phyloP scores from a whole-genome alignment of 345 rosid genomes.

The Syzygium grande region DNA sequence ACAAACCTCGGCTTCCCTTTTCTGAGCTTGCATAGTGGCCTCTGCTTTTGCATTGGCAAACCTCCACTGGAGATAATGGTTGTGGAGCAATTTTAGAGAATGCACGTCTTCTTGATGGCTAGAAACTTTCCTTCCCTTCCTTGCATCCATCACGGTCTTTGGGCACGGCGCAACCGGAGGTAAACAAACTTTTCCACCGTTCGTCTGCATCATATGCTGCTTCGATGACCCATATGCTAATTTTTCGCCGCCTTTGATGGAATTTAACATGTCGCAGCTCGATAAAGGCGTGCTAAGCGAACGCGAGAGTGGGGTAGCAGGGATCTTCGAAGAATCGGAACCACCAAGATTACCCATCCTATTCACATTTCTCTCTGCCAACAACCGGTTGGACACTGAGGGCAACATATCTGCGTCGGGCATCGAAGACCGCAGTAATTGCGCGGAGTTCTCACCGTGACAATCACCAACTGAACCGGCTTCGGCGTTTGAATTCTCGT shows the following conservation, averaged over 20 bases:
- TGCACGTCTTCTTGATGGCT: slow-evolving; percentile 56
- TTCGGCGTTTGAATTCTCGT: neutral
- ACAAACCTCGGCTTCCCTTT: slow-evolving; percentile 62
- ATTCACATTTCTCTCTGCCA: slow-evolving; percentile 21
- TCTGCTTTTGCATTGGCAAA: slow-evolving; percentile 73
- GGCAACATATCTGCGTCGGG: slow-evolving; percentile 29
- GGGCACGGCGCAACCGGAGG: slow-evolving; percentile 45
- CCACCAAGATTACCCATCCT: neutral
- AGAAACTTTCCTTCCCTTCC: slow-evolving; percentile 35
- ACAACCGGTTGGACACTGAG: slow-evolving; percentile 14
- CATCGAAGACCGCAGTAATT: slow-evolving; percentile 25
- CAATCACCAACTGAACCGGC: slow-evolving; percentile 1
- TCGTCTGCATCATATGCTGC: slow-evolving; percentile 5
- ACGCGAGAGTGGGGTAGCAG: slow-evolving; percentile 23
- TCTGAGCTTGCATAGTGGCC: slow-evolving; percentile 41
- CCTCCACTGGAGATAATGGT: slow-evolving; percentile 70
- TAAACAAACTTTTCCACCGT: slow-evolving; percentile 20
- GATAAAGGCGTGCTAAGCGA: slow-evolving; percentile 24
- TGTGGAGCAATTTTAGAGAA: slow-evolving; percentile 54
- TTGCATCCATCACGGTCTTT: slow-evolving; percentile 28
- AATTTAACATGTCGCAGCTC: slow-evolving; percentile 10
- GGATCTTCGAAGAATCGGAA: slow-evolving; percentile 2
- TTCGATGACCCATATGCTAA: slow-evolving; percentile 5
- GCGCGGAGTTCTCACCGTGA: neutral
- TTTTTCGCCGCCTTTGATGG: slow-evolving; percentile 12